Evolutionary conservation across 345 rosid species (phyloP).

Genomic region (Lepidium didymum): DNA sequence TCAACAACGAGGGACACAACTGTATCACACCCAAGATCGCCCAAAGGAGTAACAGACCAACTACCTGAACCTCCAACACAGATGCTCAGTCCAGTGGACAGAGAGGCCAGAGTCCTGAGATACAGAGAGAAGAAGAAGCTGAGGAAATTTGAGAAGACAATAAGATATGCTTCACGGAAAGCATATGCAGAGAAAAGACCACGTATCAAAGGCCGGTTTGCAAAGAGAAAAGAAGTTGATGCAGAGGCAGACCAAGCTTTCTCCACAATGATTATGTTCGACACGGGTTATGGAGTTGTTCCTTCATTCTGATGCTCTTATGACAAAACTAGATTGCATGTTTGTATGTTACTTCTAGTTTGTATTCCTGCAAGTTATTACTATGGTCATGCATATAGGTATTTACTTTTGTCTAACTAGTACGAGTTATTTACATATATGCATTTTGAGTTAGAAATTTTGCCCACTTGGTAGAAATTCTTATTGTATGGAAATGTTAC

Average conservation of each 20-base stretch:
- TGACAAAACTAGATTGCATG: conserved; percentile 1
- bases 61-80: conserved; percentile 41
- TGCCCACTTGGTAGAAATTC: neutral
- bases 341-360: neutral
- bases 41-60: conserved; percentile 54
- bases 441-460: neutral
- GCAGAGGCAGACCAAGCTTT: conserved; percentile 60
- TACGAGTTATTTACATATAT: neutral
- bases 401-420: conserved; percentile 12
- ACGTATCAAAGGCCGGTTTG: conserved; percentile 90
- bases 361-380: neutral
- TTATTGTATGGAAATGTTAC: neutral
- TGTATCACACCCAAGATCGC: conserved; percentile 41
- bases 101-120: conserved; percentile 87
- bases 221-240: conserved; percentile 62
- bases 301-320: conserved; percentile 48
- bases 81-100: conserved; percentile 68
- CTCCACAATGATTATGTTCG: conserved; percentile 42
- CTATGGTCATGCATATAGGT: neutral
- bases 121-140: conserved; percentile 94
- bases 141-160: conserved; percentile 88
- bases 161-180: conserved; percentile 93
- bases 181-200: conserved; percentile 93
- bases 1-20: conserved; percentile 52
- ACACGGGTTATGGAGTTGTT: conserved; percentile 59